A percentile compares a stretch with the other conserved stretches of the same genome.
phyloP scores from a whole-genome alignment of 768 basidiomycete genomes.

The Royoungia palumana region DNA sequence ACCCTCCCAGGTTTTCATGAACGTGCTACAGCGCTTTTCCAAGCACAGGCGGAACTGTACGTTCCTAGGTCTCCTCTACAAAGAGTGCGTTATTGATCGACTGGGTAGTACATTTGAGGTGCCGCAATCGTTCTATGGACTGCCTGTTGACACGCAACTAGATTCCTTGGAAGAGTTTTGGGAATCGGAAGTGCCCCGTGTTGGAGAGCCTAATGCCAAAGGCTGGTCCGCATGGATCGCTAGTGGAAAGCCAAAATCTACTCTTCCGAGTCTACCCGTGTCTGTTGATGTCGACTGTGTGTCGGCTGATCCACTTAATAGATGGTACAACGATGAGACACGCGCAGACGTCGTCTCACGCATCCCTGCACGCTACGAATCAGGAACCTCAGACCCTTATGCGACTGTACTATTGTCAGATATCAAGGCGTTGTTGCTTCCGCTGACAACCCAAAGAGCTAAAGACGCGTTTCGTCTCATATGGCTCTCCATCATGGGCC shows the following conservation, averaged over 20 bases:
- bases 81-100: slow-evolving; percentile 6
- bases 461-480: slow-evolving; percentile 59
- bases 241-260: slow-evolving; percentile 38
- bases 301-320: slow-evolving; percentile 59
- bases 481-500: slow-evolving; percentile 69
- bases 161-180: slow-evolving; percentile 74
- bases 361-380: slow-evolving; percentile 55
- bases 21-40: slow-evolving; percentile 72
- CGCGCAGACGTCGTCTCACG: slow-evolving; percentile 40
- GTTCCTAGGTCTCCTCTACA: slow-evolving; percentile 19
- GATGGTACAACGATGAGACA: slow-evolving; percentile 63
- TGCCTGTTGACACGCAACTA: slow-evolving; percentile 48
- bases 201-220: slow-evolving; percentile 60
- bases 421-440: slow-evolving; percentile 55
- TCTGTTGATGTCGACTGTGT: slow-evolving; percentile 19
- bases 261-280: slow-evolving; percentile 2
- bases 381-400: slow-evolving; percentile 62
- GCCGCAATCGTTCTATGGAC: slow-evolving; percentile 43
- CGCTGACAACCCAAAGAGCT: slow-evolving; percentile 40
- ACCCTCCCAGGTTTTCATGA: slow-evolving; percentile 59
- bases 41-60: slow-evolving; percentile 82
- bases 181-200: slow-evolving; percentile 78
- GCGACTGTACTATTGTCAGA: slow-evolving; percentile 71
- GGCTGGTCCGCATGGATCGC: slow-evolving; percentile 70
- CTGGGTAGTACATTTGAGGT: slow-evolving; percentile 52